Percentiles rank a stretch among this genome's conserved stretches.
These are phyloP conservation scores for Talaromyces borbonicus DNA, from an alignment of 495 filamentous ascomycete genomes.

Conservation along the genomic window DNA sequence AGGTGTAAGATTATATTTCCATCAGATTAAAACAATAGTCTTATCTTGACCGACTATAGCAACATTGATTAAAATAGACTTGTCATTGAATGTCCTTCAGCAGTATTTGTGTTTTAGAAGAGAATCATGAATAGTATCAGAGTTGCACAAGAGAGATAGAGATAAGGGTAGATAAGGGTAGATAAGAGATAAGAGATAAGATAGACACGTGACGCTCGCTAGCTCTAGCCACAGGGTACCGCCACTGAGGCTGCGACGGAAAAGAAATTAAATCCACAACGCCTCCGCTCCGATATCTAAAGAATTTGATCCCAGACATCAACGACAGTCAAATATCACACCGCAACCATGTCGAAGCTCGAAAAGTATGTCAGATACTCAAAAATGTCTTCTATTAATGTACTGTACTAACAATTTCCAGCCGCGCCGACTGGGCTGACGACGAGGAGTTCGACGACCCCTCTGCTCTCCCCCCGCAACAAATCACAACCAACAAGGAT, in stretches of 20 bases:
- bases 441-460: slow-evolving; percentile 85
- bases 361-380: slow-evolving; percentile 25
- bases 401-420: slow-evolving; percentile 25
- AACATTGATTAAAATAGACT: too few relatives aligned
- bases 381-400: too few relatives aligned
- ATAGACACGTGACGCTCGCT: slow-evolving; percentile 10
- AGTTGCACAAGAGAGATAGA: too few relatives aligned
- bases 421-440: slow-evolving; percentile 88
- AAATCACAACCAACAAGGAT: slow-evolving; percentile 90
- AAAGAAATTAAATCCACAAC: slow-evolving; percentile 40
- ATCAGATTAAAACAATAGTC: too few relatives aligned
- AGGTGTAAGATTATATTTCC: too few relatives aligned
- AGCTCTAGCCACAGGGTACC: slow-evolving; percentile 6
- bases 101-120: too few relatives aligned
- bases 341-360: slow-evolving; percentile 37
- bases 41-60: too few relatives aligned
- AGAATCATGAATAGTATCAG: too few relatives aligned
- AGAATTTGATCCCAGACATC: slow-evolving; percentile 28
- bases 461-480: slow-evolving; percentile 68
- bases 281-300: slow-evolving; percentile 34
- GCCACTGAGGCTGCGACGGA: not conserved
- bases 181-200: too few relatives aligned
- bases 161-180: too few relatives aligned
- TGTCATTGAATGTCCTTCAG: too few relatives aligned
- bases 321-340: slow-evolving; percentile 19